A percentile compares a stretch with the other conserved stretches of the same genome.
phyloP scores from a whole-genome alignment of 148 eudicot genomes.

The Amaranthus palmeri region DNA sequence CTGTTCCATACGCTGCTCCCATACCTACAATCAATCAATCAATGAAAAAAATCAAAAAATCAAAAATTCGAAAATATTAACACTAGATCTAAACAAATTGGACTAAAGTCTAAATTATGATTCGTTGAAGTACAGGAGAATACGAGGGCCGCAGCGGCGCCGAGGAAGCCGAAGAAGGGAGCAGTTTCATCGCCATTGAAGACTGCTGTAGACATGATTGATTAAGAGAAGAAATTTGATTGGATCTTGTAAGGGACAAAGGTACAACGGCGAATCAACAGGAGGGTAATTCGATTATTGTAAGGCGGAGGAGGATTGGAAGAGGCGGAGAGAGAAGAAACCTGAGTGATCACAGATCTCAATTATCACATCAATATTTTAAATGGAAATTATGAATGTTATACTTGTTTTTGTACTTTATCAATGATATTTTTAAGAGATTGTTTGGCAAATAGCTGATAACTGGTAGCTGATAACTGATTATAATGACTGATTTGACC shows the following conservation, averaged over 20 bases:
- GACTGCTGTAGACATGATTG: too few species aligned
- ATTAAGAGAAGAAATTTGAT: not conserved
- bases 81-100: not conserved
- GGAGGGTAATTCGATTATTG: too few species aligned
- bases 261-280: not conserved
- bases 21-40: conserved; percentile 33
- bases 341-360: too few species aligned
- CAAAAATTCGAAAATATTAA: not conserved
- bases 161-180: conserved; percentile 53
- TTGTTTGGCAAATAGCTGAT: too few species aligned
- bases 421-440: too few species aligned
- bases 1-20: conserved; percentile 50
- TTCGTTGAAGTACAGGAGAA: conserved; percentile 35
- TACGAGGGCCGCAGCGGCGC: conserved; percentile 50
- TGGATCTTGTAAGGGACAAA: not conserved
- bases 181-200: conserved; percentile 53
- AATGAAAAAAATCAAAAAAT: not conserved
- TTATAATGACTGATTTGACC: too few species aligned
- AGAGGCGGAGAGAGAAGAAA: too few species aligned
- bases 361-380: too few species aligned
- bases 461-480: too few species aligned
- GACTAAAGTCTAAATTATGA: not conserved
- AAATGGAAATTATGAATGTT: too few species aligned
- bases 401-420: too few species aligned
- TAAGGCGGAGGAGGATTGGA: too few species aligned